Evolutionary conservation across 129 eudicot species (phyloP), one percentile per base, ranked within the genome.

Genomic region (Centella asiatica): DNA sequence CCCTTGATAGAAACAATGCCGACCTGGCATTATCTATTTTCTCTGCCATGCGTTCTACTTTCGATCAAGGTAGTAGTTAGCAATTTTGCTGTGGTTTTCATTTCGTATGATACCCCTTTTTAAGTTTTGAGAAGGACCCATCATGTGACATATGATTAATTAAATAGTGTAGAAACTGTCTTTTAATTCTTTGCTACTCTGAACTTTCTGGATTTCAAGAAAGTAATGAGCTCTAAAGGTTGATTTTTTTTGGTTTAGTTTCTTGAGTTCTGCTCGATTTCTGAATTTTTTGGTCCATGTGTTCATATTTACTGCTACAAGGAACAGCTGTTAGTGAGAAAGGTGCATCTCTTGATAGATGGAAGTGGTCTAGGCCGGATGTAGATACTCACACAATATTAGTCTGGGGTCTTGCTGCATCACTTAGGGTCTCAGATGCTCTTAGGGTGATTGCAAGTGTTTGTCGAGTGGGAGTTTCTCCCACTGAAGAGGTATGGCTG

Each of bases 351-450:
- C 71, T 77, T 60, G 86, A 78, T 64, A 74, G 85, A 69, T 93
- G 96, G 96, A 85, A 52, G 74, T 93, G 99, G 99, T 79, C 96
- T 32, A 85, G 96, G 76, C 99, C 99, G 27, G 95, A 93, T 78
- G 88, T 82, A 54, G 69, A 76, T 64, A 80, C 79, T 18, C 85
- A 83, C 60, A 82, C 95, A 24, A 39, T 83, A 45, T 72, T 93
- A 57, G 77, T 84, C 42, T 78, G 70, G 54, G 87, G 95, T 49
- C 96, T 93, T 44, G 95, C 96, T 56, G 85, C 92, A 42, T 80
- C 92, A 25, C 72, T 93, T 64, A 81, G 95, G 77, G 95, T 93
- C 59, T 85, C 87, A 22, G 96, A 93, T 80, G 95, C 99, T 44
- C 83, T 93, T 60, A 78, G 64, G 67, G 74, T 93, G 53, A 74